Evolutionary conservation across 2,329 filamentous ascomycete species (phyloP), one percentile per base, ranked within the genome.

Genomic region (Fusarium liriodendri): DNA sequence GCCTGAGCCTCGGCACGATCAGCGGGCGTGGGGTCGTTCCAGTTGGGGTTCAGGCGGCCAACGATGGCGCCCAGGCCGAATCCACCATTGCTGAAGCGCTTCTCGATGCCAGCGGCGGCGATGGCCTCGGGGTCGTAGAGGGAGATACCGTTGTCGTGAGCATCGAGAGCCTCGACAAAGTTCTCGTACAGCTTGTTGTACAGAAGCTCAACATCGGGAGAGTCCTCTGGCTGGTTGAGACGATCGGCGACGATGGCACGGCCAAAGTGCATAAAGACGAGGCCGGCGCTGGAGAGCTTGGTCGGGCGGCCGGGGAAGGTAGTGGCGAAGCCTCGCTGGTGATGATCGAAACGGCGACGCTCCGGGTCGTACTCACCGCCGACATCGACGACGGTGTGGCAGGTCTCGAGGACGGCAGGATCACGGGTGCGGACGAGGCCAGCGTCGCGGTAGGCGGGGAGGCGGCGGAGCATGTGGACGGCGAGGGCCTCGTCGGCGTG

Each of bases 401-500:
- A 98, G 69, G 89, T 90, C 45, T 91, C 89, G 42, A 99, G 92
- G 35, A 92, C 82, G 29, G 90, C 89, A 20, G 95, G 91, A 83
- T 99, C 95, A 79, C 97, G 94, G 57, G 95, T 98, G 77, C 97
- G 95, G 60, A 98, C 87, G 50, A 99, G 92, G 50, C 88, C 82
- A 29, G 95, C 92, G 76, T 89, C 85, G 65, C 88, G 83, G 87
- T 98, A 99, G 68, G 92, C 86, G 25, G 97, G 96, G 20, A 98
- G 93, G 66, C 93, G 90, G 75, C 95, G 95, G 77, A 99, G 93
- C 88, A 99, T 95, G 87, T 97, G 95, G 74, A 99, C 95, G 67
- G 97, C 97, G 50, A 99, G 91, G 70, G 97, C 96, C 87, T 99
- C 97, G 84, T 99, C 97, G 82, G 97, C 97, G 87, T 99, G 97